A percentile compares a stretch with the other conserved stretches of the same genome.
Conservation (phyloP, 2,329 filamentous ascomycete species). For the Fusarium papillatum region DNA sequence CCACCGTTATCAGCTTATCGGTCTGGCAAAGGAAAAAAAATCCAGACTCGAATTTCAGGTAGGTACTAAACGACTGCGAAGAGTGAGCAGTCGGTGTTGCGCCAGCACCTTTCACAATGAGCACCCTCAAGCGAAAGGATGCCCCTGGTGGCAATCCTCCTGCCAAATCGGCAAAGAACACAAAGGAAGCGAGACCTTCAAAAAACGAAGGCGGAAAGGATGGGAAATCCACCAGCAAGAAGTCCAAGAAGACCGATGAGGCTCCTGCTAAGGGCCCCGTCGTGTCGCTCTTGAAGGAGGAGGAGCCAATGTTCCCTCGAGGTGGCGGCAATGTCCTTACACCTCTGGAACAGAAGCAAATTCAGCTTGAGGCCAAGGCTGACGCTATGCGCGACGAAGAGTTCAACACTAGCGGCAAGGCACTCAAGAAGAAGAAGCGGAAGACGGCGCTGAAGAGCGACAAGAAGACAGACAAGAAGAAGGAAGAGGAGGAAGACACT, state of each 20-base stretch:
- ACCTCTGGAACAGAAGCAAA: conserved; percentile 95
- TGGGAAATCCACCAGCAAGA: conserved; percentile 47
- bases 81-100: conserved; percentile 44
- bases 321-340: conserved; percentile 93
- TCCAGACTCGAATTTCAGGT: conserved; percentile 35
- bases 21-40: conserved; percentile 50
- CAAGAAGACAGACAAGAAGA: conserved; percentile 64
- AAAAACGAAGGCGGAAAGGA: conserved; percentile 56
- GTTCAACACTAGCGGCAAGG: conserved; percentile 63
- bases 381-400: conserved; percentile 93
- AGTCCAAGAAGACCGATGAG: conserved; percentile 47
- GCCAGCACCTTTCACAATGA: conserved; percentile 59
- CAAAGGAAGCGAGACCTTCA: conserved; percentile 60
- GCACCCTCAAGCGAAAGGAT: conserved; percentile 70
- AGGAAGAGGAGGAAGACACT: conserved; percentile 59
- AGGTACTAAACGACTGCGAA: conserved; percentile 33
- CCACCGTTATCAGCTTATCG: conserved; percentile 27
- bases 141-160: conserved; percentile 65
- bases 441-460: conserved; percentile 66
- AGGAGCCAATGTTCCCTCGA: conserved; percentile 92
- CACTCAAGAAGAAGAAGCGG: conserved; percentile 66
- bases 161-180: conserved; percentile 62
- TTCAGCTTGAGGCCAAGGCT: conserved; percentile 91
- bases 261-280: conserved; percentile 50
- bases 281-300: conserved; percentile 72